phyloP scores from a whole-genome alignment of 495 filamentous ascomycete genomes.

The Neohortaea acidophila region DNA sequence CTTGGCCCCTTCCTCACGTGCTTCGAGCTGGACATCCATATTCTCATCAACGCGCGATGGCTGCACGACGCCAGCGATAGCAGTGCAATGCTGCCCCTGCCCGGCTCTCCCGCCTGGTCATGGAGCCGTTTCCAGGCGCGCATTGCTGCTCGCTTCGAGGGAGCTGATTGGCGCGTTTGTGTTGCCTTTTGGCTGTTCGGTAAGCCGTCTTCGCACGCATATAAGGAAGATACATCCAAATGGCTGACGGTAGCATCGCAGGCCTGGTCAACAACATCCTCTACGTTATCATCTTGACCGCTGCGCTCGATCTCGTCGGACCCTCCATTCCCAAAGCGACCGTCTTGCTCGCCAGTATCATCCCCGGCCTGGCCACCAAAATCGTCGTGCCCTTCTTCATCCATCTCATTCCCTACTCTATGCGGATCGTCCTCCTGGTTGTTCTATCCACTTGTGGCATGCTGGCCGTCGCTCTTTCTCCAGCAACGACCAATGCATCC shows the following conservation, averaged over 20 bases:
- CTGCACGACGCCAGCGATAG: too few species aligned
- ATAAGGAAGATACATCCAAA: neutral
- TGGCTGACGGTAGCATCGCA: slow-evolving; percentile 24
- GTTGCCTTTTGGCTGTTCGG: slow-evolving; percentile 88
- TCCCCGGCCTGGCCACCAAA: slow-evolving; percentile 79
- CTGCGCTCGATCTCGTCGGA: slow-evolving; percentile 91
- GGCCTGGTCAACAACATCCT: slow-evolving; percentile 95
- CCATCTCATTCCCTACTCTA: slow-evolving; percentile 62
- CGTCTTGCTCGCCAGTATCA: slow-evolving; percentile 77
- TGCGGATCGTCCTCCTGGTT: slow-evolving; percentile 59
- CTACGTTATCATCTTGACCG: slow-evolving; percentile 90
- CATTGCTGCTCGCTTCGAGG: slow-evolving; percentile 45
- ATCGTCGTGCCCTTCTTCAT: slow-evolving; percentile 86
- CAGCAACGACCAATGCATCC: slow-evolving; percentile 39
- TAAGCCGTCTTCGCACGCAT: slow-evolving; percentile 31
- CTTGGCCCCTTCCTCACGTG: too few species aligned
- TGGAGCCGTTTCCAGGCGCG: slow-evolving; percentile 55
- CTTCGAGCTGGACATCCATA: too few species aligned
- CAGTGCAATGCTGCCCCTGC: slow-evolving; percentile 45
- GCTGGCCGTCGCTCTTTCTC: slow-evolving; percentile 71
- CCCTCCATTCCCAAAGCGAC: slow-evolving; percentile 69
- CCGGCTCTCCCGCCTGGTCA: slow-evolving; percentile 57
- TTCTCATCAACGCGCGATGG: too few species aligned
- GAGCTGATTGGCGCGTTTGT: slow-evolving; percentile 57
- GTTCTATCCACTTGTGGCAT: slow-evolving; percentile 62